phyloP scores from a whole-genome alignment of 148 eudicot species.

The Amaranthus palmeri region DNA sequence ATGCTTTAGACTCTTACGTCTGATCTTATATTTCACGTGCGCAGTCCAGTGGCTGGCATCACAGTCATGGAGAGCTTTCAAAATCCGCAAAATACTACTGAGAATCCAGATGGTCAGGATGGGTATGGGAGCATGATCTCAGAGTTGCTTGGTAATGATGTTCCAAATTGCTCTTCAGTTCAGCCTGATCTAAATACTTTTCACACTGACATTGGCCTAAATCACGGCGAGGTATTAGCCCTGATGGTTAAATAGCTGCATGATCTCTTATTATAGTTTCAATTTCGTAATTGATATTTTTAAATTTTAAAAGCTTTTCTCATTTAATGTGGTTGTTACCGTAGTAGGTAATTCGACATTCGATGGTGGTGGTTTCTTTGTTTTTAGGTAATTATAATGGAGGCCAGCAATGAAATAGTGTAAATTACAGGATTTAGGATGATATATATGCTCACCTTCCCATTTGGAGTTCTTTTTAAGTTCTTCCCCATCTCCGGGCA shows the following conservation, averaged over 20 bases:
- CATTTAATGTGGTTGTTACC: not conserved
- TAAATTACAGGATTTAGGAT: not conserved
- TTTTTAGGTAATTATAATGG: not conserved
- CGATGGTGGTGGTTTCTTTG: not conserved
- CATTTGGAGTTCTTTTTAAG: not conserved
- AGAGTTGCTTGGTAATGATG: slow-evolving; percentile 79
- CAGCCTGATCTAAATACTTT: slow-evolving; percentile 58
- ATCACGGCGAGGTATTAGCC: slow-evolving; percentile 66
- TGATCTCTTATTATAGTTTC: not conserved
- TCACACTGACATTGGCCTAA: slow-evolving; percentile 68
- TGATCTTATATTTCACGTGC: slow-evolving; percentile 6
- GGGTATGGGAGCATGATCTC: slow-evolving; percentile 95
- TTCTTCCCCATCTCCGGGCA: not conserved
- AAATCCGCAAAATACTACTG: slow-evolving; percentile 51
- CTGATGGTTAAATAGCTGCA: not conserved
- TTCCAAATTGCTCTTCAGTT: slow-evolving; percentile 59
- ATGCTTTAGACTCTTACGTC: not conserved
- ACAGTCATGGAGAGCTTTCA: slow-evolving; percentile 49
- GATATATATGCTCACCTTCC: not conserved
- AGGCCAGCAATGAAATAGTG: not conserved
- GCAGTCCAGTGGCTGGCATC: slow-evolving; percentile 56
- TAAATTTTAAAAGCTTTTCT: not conserved
- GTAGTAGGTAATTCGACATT: not conserved
- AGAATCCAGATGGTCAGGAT: slow-evolving; percentile 66
- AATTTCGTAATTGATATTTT: slow-evolving; percentile 2